Conservation (phyloP, 495 filamentous ascomycete species). For the Glonium stellatum region DNA sequence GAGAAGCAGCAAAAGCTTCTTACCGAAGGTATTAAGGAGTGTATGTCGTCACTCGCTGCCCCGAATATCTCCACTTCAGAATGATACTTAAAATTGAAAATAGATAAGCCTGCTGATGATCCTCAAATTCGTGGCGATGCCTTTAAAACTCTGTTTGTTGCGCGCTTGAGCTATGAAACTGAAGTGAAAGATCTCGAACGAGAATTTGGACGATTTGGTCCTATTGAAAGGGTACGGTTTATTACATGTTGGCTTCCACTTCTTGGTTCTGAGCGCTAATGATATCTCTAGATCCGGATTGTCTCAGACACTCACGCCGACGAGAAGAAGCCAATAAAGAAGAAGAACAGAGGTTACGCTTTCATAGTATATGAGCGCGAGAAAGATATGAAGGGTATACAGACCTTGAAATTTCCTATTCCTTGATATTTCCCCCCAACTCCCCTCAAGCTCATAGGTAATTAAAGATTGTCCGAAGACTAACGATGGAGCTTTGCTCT, state of each 20-base stretch:
- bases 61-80: neutral
- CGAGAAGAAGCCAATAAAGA: constrained; percentile 70
- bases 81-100: constrained; percentile 9
- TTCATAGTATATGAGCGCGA: constrained; percentile 97
- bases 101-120: constrained; percentile 49
- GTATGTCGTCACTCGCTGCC: constrained; percentile 45
- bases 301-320: constrained; percentile 61
- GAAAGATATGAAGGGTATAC: constrained; percentile 99
- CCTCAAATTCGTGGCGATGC: constrained; percentile 84
- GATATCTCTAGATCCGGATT: constrained; percentile 67
- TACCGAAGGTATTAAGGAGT: constrained; percentile 58
- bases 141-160: constrained; percentile 90
- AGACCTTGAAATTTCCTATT: constrained; percentile 32
- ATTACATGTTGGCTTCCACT: neutral
- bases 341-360: constrained; percentile 83
- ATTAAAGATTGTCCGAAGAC: constrained; percentile 8
- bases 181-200: constrained; percentile 85
- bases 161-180: constrained; percentile 79
- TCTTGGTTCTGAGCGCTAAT: neutral
- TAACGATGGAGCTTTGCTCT: constrained; percentile 10
- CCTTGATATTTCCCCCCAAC: constrained; percentile 30
- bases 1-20: constrained; percentile 54
- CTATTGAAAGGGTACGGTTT: constrained; percentile 75
- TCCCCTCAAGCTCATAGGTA: neutral
- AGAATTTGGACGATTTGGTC: constrained; percentile 90